A percentile compares a stretch with the other conserved stretches of the same genome.
phyloP scores from a whole-genome alignment of 352 stramenopile species.

The Pythium apleroticum region DNA sequence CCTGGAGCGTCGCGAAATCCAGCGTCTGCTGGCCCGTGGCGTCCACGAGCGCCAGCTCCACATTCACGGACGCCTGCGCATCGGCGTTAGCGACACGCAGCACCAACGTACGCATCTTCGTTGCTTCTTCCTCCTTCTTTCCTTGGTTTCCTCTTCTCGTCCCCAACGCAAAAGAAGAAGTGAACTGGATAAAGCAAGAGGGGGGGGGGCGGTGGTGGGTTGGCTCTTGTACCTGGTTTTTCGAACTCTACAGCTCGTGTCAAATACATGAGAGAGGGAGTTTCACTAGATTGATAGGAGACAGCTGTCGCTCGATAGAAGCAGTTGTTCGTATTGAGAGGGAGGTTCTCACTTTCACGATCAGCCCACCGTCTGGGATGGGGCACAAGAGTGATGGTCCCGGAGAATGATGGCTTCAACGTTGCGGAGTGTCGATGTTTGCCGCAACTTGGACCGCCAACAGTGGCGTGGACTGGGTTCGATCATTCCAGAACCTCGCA shows the following conservation, averaged over 20 bases:
- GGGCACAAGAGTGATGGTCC: slow-evolving; percentile 21
- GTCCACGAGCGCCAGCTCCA: slow-evolving; percentile 30
- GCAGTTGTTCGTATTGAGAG: slow-evolving; percentile 20
- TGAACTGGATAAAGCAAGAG: slow-evolving; percentile 21
- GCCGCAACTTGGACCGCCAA: slow-evolving; percentile 6
- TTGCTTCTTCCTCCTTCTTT: slow-evolving; percentile 14
- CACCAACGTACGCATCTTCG: slow-evolving; percentile 34
- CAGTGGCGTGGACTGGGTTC: not conserved
- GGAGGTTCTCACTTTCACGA: slow-evolving; percentile 24
- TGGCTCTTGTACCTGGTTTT: not conserved
- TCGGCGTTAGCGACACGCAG: slow-evolving; percentile 24
- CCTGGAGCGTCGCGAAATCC: slow-evolving; percentile 31
- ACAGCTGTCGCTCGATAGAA: not conserved
- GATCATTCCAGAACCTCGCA: slow-evolving; percentile 18
- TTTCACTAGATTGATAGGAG: not conserved
- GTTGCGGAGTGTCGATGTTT: slow-evolving; percentile 10
- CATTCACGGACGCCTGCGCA: slow-evolving; percentile 15
- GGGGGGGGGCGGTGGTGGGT: not conserved
- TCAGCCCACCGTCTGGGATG: slow-evolving; percentile 21
- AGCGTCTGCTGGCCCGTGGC: slow-evolving; percentile 23
- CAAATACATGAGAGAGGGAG: not conserved
- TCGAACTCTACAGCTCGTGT: not conserved
- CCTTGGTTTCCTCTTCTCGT: slow-evolving; percentile 13
- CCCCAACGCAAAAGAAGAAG: slow-evolving; percentile 32
- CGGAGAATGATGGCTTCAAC: slow-evolving; percentile 19